Evolutionary conservation across 1,139 yeast species (phyloP), one percentile per base, ranked within the genome.

Genomic region (Blastobotrys illinoisensis): DNA sequence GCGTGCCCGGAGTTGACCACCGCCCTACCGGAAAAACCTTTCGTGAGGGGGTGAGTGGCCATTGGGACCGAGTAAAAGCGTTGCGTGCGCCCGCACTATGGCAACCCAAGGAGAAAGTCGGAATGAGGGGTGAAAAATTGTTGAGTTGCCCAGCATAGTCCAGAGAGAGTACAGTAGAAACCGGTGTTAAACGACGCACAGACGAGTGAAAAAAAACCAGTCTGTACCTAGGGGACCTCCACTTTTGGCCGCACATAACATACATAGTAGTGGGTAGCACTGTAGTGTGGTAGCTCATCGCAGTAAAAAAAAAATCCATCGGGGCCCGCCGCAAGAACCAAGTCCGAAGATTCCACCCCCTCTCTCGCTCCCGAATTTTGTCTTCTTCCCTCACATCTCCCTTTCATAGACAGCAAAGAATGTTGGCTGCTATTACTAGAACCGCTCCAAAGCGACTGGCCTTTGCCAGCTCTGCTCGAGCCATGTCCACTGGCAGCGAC

Each of bases 401-500:
- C 40, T 3, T 32, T 32, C 16, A 6, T 32, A 32, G 40, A 32
- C 40, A 32, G 40, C 40, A 32, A 32, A 32, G 40, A 48, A 52
- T 52, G 54, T 52, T 52, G 54, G 54, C 54, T 48, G 51, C 54
- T 44, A 47, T 51, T 28, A 44, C 54, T n/a, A 48, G 54, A 44
- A 28, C 49, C 11, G 46, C 40, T 18, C 51, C 54, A 21, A 44
- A 48, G 43, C 51, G 32, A 43, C 49, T 44, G 19, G 51, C 49
- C 14, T 43, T 44, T 50, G 47, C 47, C 16, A 32, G 48, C 11
- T 48, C 51, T 43, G 20, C 49, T 18, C 53, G 56, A 28, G 49
- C 53, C 49, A 48, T 54, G 56, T 48, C 50, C 32, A 21, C 56
- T n/a, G 45, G 48, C 14, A 26, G 21, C 28, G 56, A 62, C 53